Base-by-base conservation (phyloP, 768 basidiomycete genomes). In the Rossbeevera mucosa region DNA sequence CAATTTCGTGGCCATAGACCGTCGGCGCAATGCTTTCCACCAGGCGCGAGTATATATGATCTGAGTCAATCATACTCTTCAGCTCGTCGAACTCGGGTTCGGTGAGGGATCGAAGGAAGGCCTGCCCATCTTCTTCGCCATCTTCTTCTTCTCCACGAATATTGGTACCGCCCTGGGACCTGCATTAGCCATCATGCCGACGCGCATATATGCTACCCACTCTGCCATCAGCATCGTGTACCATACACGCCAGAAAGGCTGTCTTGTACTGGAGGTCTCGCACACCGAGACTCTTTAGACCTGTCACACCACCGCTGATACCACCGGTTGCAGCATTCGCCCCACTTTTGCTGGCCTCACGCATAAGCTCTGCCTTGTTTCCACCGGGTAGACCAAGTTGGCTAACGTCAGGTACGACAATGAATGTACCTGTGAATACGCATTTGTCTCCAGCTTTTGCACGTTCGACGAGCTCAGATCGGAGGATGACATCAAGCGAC, bases 361-460 rank as follows among this genome's bases (percentile, higher is more conserved):
- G 79, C 72, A 92, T 89, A 55, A 98, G 79, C 69, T 95, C 84
- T 0, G 94, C 86, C 56, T 84, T 83, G 67, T 93, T 95, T 24
- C 96, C 94, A 14, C 96, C 96, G 1, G 94, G 94, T 14, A 98
- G 71, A 3, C 94, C 93, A 18, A 99, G 81, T 68, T 96, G 94
- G 57, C 93, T 89, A 46, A 98, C 95, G 71, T 99, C 96, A 4
- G 96, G 96, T 1, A 99, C 94, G 48, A 98, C 95, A 61, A 98
- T 94, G 72, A 99, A 98, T 0, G 92, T 90, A 18, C 96, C 96
- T 5, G 92, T 96, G 68, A 99, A 98, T 46, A 95, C 88, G 66
- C 93, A 96, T 70, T 96, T 97, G 71, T 99, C 96, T 61, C 96
- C 96, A 2, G 96, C 96, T 68, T 99, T 99, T 12, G 95, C 95